Evolutionary conservation across 1,139 yeast species (phyloP).

Genomic region (Taphrina pruni): DNA sequence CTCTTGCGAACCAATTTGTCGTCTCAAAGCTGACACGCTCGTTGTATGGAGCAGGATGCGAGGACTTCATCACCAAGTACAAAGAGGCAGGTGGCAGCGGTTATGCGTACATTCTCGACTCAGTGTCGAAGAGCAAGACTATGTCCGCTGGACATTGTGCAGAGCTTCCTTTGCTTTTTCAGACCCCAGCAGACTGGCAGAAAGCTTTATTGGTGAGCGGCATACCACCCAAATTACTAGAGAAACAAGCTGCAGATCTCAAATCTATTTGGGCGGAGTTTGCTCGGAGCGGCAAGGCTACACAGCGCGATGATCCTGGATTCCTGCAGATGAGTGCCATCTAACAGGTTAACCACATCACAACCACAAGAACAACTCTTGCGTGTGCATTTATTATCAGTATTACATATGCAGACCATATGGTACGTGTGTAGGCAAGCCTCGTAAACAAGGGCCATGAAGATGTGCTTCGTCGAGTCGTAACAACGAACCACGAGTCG

Average conservation of each 20-base stretch:
- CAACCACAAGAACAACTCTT: too few relatives aligned
- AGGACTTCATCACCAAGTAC: background rate
- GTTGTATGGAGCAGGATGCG: background rate
- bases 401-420: too few relatives aligned
- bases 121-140: background rate
- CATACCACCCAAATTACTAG: background rate
- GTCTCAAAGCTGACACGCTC: background rate
- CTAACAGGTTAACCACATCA: too few relatives aligned
- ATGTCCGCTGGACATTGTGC: constrained; percentile 6
- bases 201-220: background rate
- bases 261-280: constrained; percentile 16
- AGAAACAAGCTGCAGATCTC: background rate
- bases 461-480: too few relatives aligned
- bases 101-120: background rate
- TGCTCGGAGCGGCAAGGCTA: background rate
- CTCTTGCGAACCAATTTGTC: background rate
- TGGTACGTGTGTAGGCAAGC: too few relatives aligned
- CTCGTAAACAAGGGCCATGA: too few relatives aligned
- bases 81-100: background rate
- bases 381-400: too few relatives aligned
- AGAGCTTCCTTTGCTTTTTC: constrained; percentile 9
- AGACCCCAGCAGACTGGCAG: constrained; percentile 6
- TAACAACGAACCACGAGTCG: too few relatives aligned
- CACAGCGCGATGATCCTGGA: background rate
- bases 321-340: background rate